Conservation (phyloP, 2,329 filamentous ascomycete genomes). For the Xylaria sp. region DNA sequence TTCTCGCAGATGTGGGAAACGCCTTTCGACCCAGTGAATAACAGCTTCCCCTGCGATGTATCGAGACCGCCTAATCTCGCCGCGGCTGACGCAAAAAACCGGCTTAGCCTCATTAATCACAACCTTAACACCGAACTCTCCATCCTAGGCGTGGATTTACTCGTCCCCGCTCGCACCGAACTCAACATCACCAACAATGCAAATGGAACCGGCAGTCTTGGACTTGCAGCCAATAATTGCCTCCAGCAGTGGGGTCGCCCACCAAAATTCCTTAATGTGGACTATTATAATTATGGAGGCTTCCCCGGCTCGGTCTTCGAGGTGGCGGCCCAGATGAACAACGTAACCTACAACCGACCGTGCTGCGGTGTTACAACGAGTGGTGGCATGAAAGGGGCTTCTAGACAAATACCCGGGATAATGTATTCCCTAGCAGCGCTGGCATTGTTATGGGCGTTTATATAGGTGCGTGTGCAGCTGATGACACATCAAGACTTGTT, state of each 20-base stretch:
- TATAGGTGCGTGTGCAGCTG: constrained; percentile 25
- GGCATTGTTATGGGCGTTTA: constrained; percentile 37
- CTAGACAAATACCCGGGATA: constrained; percentile 13
- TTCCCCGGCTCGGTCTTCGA: constrained; percentile 79
- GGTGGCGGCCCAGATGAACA: constrained; percentile 76
- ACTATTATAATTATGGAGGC: constrained; percentile 82
- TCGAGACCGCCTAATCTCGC: constrained; percentile 79
- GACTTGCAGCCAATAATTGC: constrained; percentile 72
- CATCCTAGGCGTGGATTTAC: constrained; percentile 70
- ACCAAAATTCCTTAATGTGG: constrained; percentile 83
- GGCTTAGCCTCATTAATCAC: constrained; percentile 88
- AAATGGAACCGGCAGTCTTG: constrained; percentile 73
- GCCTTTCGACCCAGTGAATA: constrained; percentile 77
- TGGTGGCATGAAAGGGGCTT: constrained; percentile 23
- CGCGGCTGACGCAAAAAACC: constrained; percentile 63
- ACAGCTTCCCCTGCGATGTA: constrained; percentile 78
- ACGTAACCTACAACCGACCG: constrained; percentile 72
- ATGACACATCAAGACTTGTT: not conserved
- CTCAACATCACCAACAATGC: constrained; percentile 79
- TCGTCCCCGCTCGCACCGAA: constrained; percentile 77
- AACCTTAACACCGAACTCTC: constrained; percentile 85
- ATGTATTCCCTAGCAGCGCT: constrained; percentile 35
- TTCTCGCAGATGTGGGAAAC: constrained; percentile 94
- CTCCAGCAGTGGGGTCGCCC: constrained; percentile 70
- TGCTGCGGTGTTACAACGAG: constrained; percentile 65